These are phyloP conservation scores for Aspergillus hiratsukae DNA, from an alignment of 2,329 filamentous ascomycete species.

Conservation along the genomic window DNA sequence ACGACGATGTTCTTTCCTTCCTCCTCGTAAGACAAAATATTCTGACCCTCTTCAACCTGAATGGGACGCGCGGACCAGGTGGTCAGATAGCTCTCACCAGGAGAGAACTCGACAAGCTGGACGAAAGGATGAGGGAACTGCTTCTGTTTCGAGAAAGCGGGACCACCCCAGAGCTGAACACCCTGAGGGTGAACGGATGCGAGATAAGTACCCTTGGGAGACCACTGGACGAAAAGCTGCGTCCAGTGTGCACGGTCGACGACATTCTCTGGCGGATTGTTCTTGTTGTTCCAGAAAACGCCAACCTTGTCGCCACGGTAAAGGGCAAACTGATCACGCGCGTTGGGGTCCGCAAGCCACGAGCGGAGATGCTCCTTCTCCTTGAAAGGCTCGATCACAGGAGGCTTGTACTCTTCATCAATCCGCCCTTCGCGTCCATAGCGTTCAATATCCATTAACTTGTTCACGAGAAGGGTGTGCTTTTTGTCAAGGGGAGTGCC, in stretches of 20 bases:
- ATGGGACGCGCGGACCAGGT: conserved; percentile 97
- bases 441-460: conserved; percentile 94
- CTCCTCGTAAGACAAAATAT: conserved; percentile 80
- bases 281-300: conserved; percentile 98
- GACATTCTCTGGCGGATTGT: conserved; percentile 77
- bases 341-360: conserved; percentile 84
- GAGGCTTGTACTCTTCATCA: conserved; percentile 82
- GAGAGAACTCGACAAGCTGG: conserved; percentile 94
- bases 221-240: conserved; percentile 97
- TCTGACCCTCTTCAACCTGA: conserved; percentile 82
- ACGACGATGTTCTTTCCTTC: conserved; percentile 99
- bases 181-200: conserved; percentile 94
- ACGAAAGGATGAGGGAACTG: conserved; percentile 94
- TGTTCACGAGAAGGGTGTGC: conserved; percentile 93
- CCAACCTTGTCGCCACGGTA: conserved; percentile 88
- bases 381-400: conserved; percentile 75
- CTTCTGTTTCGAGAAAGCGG: conserved; percentile 82
- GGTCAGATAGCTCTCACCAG: conserved; percentile 84
- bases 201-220: conserved; percentile 86
- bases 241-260: conserved; percentile 97
- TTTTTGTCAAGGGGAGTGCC: conserved; percentile 89
- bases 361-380: conserved; percentile 94
- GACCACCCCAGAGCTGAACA: conserved; percentile 94
- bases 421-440: conserved; percentile 91
- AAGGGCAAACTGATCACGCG: conserved; percentile 93